phyloP scores from a whole-genome alignment of 2,329 filamentous ascomycete genomes.

The Zymoseptoria passerinii region DNA sequence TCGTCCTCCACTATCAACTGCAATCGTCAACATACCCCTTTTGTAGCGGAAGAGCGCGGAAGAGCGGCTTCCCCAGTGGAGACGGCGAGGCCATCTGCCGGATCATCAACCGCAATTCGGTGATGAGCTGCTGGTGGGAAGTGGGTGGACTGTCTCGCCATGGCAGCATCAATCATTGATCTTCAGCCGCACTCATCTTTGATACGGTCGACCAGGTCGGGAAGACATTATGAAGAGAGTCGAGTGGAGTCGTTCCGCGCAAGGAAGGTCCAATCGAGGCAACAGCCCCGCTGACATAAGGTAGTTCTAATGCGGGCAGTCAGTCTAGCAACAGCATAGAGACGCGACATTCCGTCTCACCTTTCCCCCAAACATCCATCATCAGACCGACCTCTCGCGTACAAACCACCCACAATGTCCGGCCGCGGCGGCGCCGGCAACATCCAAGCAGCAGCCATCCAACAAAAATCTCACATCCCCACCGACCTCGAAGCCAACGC shows the following conservation, averaged over 20 bases:
- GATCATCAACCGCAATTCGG: neutral
- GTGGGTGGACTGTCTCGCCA: neutral
- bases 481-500: constrained; percentile 35
- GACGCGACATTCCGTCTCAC: neutral
- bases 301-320: no score
- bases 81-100: neutral
- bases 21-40: no score
- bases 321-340: neutral
- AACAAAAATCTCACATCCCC: constrained; percentile 24
- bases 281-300: neutral
- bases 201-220: no score
- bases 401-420: no score
- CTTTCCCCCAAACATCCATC: neutral
- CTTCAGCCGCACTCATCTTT: no score
- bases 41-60: no score
- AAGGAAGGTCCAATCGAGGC: neutral
- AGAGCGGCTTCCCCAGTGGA: neutral
- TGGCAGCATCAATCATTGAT: neutral
- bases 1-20: no score
- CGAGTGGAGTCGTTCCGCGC: neutral
- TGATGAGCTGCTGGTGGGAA: neutral
- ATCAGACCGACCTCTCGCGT: no score
- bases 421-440: constrained; percentile 42
- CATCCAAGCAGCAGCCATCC: constrained; percentile 25
- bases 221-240: neutral